Conservation (phyloP, 352 stramenopile genomes). For the Globisporangium lucens region DNA sequence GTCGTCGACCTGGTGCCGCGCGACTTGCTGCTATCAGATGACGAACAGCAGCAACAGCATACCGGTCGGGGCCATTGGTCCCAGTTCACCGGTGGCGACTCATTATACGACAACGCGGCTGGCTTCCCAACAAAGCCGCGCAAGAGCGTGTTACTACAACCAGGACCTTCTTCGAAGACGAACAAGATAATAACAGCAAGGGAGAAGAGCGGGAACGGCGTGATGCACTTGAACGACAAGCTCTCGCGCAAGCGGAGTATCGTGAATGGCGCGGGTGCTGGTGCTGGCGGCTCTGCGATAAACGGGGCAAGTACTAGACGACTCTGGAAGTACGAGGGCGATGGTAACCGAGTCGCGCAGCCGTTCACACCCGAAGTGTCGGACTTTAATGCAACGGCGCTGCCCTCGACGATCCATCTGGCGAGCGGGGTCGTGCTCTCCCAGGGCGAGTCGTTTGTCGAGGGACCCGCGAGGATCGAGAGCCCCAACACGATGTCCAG, state of each 20-base stretch:
- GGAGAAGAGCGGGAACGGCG: constrained; percentile 10
- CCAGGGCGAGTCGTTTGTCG: constrained; percentile 36
- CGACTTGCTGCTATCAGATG: neutral
- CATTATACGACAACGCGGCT: neutral
- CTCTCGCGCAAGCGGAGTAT: constrained; percentile 14
- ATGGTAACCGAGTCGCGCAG: neutral
- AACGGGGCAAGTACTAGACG: neutral
- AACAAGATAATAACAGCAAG: neutral
- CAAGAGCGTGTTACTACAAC: neutral
- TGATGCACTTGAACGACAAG: constrained; percentile 19
- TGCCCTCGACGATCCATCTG: constrained; percentile 30
- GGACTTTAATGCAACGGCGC: constrained; percentile 21
- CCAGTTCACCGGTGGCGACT: neutral
- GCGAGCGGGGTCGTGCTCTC: constrained; percentile 38
- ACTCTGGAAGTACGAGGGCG: constrained; percentile 10
- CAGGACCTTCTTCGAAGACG: neutral
- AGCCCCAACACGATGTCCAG: constrained; percentile 51
- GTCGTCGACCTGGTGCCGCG: constrained; percentile 20
- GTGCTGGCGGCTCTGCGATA: neutral
- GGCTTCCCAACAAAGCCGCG: neutral
- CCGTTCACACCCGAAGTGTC: constrained; percentile 22
- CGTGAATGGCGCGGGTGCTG: neutral
- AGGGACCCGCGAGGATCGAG: constrained; percentile 41
- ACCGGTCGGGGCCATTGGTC: constrained; percentile 12
- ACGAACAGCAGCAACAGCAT: neutral